Base-by-base conservation (phyloP, 805 yeast genomes). In the Cyberlindnera misumaiensis region DNA sequence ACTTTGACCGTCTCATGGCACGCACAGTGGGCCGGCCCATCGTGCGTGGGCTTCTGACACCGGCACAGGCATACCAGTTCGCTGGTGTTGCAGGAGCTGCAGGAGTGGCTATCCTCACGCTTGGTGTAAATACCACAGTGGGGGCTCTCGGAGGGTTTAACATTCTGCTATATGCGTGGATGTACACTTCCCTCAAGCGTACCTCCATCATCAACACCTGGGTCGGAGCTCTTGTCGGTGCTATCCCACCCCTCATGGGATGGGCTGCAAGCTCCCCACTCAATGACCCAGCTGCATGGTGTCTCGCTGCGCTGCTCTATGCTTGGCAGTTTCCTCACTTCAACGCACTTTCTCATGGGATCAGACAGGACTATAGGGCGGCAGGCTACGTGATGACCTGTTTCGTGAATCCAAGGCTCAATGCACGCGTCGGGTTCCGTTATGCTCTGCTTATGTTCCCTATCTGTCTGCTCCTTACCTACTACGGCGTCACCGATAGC, bases 321-420 rank as follows among this genome's bases (percentile, higher is more conserved):
- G 96, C 97, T 6, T 93, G 98, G 98, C 98, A 93, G 61, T 93
- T 93, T 60, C 98, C 98, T 3, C 98, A 93, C 59, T 93, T 93
- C 67, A 93, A 90, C 63, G 76, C 97, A 0, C 72, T 93, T 34
- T 81, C 94, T 37, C 96, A 89, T 62, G 82, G 82, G 49, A 80
- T 93, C 42, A 81, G 88, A 35, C 80, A 79, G 39, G 97, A 93
- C 56, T 93, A 93, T 58, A 80, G 83, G 51, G 69, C 72, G 34
- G 98, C 98, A 0, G 98, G 98, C 0, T 93, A 93, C 60, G 88
- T 87, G n/a, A 93, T 93, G 98, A 74, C 97, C 0, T 95, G 96
- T 0, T 89, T 84, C 65, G 89, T 80, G 45, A 85, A 90, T 53
- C 98, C 99, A 3, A 75, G 75, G 41, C 65, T 93, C 36, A 93